Percentiles rank a stretch among this genome's conserved stretches.
Evolutionary conservation across 306 rosid species (phyloP).

Genomic region (Lotus japonicus): DNA sequence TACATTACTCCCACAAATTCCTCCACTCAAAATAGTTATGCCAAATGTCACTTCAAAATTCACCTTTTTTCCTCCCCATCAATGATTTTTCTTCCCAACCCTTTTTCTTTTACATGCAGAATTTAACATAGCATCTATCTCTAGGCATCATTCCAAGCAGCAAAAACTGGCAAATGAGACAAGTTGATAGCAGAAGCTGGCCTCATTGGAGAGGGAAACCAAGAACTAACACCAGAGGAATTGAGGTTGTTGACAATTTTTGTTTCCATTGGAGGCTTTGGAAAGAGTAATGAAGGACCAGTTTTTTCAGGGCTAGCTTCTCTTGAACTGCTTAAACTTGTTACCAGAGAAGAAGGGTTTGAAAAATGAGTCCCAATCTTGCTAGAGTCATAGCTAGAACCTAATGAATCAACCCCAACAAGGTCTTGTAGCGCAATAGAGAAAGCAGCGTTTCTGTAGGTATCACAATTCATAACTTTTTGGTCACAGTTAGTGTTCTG

Average conservation of each 20-base stretch:
- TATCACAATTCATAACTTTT: constrained; percentile 33
- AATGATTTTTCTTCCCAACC: constrained; percentile 9
- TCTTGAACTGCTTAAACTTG: constrained; percentile 78
- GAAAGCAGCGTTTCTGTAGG: constrained; percentile 37
- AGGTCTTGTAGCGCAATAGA: constrained; percentile 60
- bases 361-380: constrained; percentile 57
- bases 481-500: constrained; percentile 28
- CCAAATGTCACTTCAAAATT: constrained; percentile 7
- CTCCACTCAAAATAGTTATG: constrained; percentile 35
- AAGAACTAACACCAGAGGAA: constrained; percentile 39
- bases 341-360: constrained; percentile 68
- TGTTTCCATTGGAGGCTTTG: constrained; percentile 46
- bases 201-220: constrained; percentile 72
- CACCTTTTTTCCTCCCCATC: background rate
- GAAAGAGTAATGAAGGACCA: constrained; percentile 39
- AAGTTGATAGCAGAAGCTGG: constrained; percentile 53
- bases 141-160: constrained; percentile 79
- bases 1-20: constrained; percentile 33
- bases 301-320: constrained; percentile 80
- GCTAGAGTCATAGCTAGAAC: constrained; percentile 26
- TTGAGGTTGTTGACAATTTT: constrained; percentile 22
- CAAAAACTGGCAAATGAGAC: constrained; percentile 80
- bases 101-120: constrained; percentile 30
- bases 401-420: constrained; percentile 46
- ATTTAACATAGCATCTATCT: constrained; percentile 15